phyloP scores from a whole-genome alignment of 2,329 filamentous ascomycete species.

The Fusarium nygamai region DNA sequence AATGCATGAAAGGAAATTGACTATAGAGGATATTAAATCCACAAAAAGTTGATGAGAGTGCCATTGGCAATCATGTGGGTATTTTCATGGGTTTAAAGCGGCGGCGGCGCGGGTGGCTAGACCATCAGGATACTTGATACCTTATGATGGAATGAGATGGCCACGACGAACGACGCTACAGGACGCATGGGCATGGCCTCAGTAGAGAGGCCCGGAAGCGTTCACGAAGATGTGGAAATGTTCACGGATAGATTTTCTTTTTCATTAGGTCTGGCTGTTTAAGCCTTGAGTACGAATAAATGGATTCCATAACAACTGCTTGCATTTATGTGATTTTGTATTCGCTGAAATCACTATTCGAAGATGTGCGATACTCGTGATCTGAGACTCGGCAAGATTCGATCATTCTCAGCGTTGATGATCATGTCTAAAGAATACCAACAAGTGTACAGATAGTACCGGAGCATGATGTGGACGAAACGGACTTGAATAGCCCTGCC shows the following conservation, averaged over 20 bases:
- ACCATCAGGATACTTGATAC: conserved; percentile 42
- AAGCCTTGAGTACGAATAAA: conserved; percentile 42
- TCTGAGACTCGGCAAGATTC: neutral
- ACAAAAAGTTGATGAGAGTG: conserved; percentile 44
- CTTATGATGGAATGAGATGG: conserved; percentile 33
- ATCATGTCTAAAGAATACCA: no score
- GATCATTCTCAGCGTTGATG: no score
- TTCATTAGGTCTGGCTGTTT: conserved; percentile 38
- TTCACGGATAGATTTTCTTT: conserved; percentile 49
- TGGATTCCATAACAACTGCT: conserved; percentile 12
- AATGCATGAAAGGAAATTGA: conserved; percentile 40
- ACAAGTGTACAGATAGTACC: no score
- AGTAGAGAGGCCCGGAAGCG: conserved; percentile 44
- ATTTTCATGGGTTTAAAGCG: conserved; percentile 46
- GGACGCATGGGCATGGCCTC: conserved; percentile 44
- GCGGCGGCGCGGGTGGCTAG: conserved; percentile 35
- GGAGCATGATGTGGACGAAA: no score
- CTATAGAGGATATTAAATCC: conserved; percentile 44
- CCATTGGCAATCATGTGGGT: conserved; percentile 39
- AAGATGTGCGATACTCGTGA: neutral
- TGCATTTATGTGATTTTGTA: neutral
- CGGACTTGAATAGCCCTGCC: no score
- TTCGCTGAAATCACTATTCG: neutral
- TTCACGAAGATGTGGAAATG: conserved; percentile 45
- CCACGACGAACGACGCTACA: conserved; percentile 42